Evolutionary conservation across 1,284 basidiomycete genomes (phyloP).

Genomic region (Ganoderma resinaceum): DNA sequence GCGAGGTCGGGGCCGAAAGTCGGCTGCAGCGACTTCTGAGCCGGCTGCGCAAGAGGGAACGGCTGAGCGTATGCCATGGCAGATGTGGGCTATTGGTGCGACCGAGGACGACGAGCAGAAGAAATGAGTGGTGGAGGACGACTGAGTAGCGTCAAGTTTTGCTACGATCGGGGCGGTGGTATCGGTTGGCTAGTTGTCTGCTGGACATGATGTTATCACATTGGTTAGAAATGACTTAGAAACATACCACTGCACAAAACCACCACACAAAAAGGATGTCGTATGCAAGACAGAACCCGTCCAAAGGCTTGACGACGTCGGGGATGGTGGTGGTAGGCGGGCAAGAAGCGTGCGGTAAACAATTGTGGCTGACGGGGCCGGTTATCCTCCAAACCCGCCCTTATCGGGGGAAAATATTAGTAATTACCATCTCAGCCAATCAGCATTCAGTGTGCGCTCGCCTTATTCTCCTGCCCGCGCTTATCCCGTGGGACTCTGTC

Average conservation of each 20-base stretch:
- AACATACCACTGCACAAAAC: slow-evolving; percentile 28
- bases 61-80: slow-evolving; percentile 67
- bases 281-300: slow-evolving; percentile 4
- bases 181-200: slow-evolving; percentile 16
- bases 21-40: slow-evolving; percentile 57
- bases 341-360: slow-evolving; percentile 24
- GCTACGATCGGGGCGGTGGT: background rate
- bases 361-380: background rate
- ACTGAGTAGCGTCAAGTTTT: background rate
- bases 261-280: slow-evolving; percentile 19
- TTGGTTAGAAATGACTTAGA: background rate
- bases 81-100: slow-evolving; percentile 34
- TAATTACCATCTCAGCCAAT: slow-evolving; percentile 19
- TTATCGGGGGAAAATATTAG: slow-evolving; percentile 20
- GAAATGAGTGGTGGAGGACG: slow-evolving; percentile 14
- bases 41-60: slow-evolving; percentile 69
- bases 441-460: slow-evolving; percentile 4
- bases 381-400: slow-evolving; percentile 13
- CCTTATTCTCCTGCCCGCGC: slow-evolving; percentile 20
- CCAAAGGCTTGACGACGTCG: slow-evolving; percentile 13
- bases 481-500: slow-evolving; percentile 15
- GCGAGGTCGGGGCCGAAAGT: slow-evolving; percentile 83
- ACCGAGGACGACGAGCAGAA: slow-evolving; percentile 23
- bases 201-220: slow-evolving; percentile 15
- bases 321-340: slow-evolving; percentile 27